These are phyloP conservation scores for Trichoderma gamsii DNA, from an alignment of 495 filamentous ascomycete species.

Conservation along the genomic window DNA sequence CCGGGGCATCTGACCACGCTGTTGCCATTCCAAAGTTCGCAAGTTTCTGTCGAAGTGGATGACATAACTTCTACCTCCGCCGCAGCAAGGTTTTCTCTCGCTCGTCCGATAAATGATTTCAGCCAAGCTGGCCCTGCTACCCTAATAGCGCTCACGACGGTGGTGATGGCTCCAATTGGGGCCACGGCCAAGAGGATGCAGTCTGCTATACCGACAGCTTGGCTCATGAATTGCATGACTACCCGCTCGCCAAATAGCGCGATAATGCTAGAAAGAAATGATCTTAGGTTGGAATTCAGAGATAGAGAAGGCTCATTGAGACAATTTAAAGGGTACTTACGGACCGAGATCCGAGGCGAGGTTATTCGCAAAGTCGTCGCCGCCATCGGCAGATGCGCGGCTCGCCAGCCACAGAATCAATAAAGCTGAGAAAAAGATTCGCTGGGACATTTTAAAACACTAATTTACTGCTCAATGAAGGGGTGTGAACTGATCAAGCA, in stretches of 20 bases:
- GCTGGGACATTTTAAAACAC: neutral
- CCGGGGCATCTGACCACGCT: neutral
- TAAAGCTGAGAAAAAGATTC: neutral
- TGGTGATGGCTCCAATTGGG: neutral
- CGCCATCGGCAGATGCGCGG: neutral
- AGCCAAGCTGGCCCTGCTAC: neutral
- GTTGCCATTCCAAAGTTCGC: neutral
- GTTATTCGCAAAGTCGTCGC: neutral
- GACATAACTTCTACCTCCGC: neutral
- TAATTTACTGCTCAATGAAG: neutral
- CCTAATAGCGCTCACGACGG: neutral
- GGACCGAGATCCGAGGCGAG: constrained; percentile 1
- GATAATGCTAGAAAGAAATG: neutral
- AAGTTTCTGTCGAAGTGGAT: neutral
- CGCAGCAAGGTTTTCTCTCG: neutral
- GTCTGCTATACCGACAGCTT: neutral
- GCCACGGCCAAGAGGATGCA: neutral
- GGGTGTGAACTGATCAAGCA: neutral
- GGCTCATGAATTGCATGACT: constrained; percentile 5
- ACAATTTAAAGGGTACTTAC: neutral
- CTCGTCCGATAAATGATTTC: neutral
- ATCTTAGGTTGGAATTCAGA: neutral
- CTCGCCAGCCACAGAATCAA: neutral
- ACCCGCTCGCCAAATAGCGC: neutral
- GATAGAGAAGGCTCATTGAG: neutral